Evolutionary conservation across 2,329 filamentous ascomycete genomes (phyloP).

Genomic region (Ophiostoma sp.): DNA sequence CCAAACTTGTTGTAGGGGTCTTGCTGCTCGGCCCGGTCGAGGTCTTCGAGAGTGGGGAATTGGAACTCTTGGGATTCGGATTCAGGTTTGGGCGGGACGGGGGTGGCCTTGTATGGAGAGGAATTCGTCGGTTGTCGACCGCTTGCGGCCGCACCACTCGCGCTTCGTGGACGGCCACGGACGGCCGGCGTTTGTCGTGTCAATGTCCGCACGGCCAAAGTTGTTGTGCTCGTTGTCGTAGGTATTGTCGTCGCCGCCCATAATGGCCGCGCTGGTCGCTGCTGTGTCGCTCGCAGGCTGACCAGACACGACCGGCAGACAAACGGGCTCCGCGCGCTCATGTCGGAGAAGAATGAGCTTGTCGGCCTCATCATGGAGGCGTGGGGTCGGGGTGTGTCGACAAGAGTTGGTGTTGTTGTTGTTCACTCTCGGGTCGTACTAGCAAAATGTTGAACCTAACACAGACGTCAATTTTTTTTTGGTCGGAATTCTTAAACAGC

Average conservation of each 20-base stretch:
- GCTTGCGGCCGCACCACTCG: neutral
- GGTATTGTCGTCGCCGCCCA: neutral
- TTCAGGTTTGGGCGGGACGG: neutral
- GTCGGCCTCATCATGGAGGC: conserved; percentile 25
- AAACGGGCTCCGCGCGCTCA: conserved; percentile 27
- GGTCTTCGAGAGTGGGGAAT: neutral
- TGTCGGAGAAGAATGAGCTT: conserved; percentile 26
- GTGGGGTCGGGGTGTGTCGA: neutral
- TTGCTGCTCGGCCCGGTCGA: conserved; percentile 5
- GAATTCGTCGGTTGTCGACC: neutral
- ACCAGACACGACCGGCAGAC: conserved; percentile 32
- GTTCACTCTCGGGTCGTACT: neutral
- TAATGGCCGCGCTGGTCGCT: neutral
- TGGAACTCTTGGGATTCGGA: neutral
- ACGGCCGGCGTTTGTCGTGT: neutral
- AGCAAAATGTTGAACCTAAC: neutral
- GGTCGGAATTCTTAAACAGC: neutral
- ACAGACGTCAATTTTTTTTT: conserved; percentile 7
- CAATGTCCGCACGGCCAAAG: neutral
- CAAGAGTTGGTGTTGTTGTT: conserved; percentile 1
- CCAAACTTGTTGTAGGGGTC: conserved; percentile 6
- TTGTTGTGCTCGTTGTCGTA: neutral
- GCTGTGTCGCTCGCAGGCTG: conserved; percentile 23
- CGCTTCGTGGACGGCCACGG: conserved; percentile 11
- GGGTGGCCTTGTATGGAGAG: neutral